phyloP scores from a whole-genome alignment of 2,329 filamentous ascomycete genomes.

The Fusarium xylarioides region DNA sequence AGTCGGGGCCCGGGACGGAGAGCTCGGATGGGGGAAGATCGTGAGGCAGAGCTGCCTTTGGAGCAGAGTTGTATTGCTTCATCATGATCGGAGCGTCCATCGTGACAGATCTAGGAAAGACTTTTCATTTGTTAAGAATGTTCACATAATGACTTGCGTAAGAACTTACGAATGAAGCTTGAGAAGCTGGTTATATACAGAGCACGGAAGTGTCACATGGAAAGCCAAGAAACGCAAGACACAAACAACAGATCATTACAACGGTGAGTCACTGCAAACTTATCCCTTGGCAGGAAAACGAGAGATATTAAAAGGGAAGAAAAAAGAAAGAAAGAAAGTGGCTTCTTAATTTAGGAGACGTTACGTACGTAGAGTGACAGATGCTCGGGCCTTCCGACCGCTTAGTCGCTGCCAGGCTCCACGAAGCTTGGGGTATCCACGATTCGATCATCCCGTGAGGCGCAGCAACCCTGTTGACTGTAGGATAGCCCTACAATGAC shows the following conservation, averaged over 20 bases:
- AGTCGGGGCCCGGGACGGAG: slow-evolving; percentile 6
- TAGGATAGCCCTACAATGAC: neutral
- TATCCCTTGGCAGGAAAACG: neutral
- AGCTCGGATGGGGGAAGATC: neutral
- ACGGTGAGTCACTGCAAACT: neutral
- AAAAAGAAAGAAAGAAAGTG: neutral
- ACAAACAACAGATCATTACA: neutral
- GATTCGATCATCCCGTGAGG: slow-evolving; percentile 12
- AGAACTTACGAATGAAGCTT: neutral
- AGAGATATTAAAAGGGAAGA: neutral
- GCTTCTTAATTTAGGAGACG: neutral
- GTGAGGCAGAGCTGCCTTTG: neutral
- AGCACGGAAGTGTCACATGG: neutral
- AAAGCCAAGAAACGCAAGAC: neutral
- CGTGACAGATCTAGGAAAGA: neutral
- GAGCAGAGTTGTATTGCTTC: neutral
- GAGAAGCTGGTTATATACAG: neutral
- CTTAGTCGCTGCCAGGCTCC: neutral
- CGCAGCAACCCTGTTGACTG: slow-evolving; percentile 12
- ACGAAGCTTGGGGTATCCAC: slow-evolving; percentile 14
- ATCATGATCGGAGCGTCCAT: neutral
- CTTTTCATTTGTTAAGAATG: neutral
- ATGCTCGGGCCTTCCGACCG: slow-evolving; percentile 1
- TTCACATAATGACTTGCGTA: fast-evolving
- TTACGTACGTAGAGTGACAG: neutral